phyloP scores from a whole-genome alignment of 1,284 basidiomycete genomes.

The Moniliella sp. region DNA sequence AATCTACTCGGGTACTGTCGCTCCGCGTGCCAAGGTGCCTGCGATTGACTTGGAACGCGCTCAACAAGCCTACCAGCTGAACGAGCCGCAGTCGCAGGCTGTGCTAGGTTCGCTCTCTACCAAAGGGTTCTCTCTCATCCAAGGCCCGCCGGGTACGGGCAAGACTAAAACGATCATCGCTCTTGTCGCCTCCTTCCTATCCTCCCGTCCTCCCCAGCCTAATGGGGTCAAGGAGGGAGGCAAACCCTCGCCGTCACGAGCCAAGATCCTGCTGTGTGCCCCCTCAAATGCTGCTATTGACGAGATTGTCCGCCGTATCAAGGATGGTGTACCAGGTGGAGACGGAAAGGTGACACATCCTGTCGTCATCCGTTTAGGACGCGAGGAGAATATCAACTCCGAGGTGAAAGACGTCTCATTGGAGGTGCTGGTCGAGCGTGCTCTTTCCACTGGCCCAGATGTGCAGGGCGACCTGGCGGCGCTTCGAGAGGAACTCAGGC shows the following conservation, averaged over 20 bases:
- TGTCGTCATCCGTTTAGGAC: conserved; percentile 72
- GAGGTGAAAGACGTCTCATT: conserved; percentile 68
- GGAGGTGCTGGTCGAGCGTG: conserved; percentile 38
- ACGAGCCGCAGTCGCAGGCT: conserved; percentile 80
- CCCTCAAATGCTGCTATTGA: conserved; percentile 97
- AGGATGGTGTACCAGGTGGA: conserved; percentile 49
- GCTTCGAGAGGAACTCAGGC: conserved; percentile 7
- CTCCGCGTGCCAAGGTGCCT: conserved; percentile 39
- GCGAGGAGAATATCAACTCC: conserved; percentile 55
- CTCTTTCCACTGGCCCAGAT: neutral
- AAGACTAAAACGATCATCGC: conserved; percentile 96
- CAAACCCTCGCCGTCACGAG: neutral
- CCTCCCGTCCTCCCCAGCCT: conserved; percentile 15
- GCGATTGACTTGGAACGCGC: conserved; percentile 38
- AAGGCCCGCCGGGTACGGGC: conserved; percentile 93
- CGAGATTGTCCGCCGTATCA: conserved; percentile 71
- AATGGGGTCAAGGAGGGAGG: no score
- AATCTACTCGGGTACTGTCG: conserved; percentile 46
- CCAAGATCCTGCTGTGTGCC: conserved; percentile 73
- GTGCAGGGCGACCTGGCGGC: conserved; percentile 7
- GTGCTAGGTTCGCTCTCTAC: conserved; percentile 53
- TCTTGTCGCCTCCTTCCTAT: conserved; percentile 63
- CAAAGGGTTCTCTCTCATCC: conserved; percentile 71
- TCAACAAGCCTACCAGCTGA: conserved; percentile 55
- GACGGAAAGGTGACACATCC: conserved; percentile 43